Evolutionary conservation across 306 rosid genomes (phyloP), one percentile per base, ranked within the genome.

Genomic region (Glycine soja): DNA sequence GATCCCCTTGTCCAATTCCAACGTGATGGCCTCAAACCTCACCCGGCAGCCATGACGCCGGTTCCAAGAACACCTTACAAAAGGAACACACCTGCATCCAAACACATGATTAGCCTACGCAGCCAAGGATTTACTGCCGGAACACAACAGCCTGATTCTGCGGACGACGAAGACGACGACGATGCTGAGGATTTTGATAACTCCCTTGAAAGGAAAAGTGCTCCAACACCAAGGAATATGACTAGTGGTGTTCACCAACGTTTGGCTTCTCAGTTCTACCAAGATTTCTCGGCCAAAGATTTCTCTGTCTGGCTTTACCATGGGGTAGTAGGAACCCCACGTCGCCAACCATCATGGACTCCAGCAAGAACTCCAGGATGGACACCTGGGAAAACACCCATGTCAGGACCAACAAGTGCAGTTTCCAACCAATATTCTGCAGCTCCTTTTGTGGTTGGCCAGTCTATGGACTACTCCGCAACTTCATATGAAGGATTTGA

Each of bases 201-300:
- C 84, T 94, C 98, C 15, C 88, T 95, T n/a, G 94, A 82, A 67
- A 89, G 98, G 71, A 91, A 78, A 80, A 61, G 84, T 62, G 77
- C 74, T 70, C 87, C 71, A 1, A 88, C 94, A n/a, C 87, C 94
- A 47, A 84, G 91, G 85, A 73, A 53, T 36, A 10, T 47, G 63
- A 42, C 70, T 30, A 90, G 91, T 65, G 88, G 95, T 57, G 88
- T 87, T 67, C 81, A 86, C 50, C 93, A 93, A 51, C 92, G 89
- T 57, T 82, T 95, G 76, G 98, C 97, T 78, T 91, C 97, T 50
- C 90, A 95, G 1, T 95, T 95, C 86, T 95, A 95, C 87, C 78
- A 88, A 82, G 97, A 94, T 53, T 92, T 94, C 82, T 85, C 98
- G 9, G 84, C 80, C 59, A 94, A 88, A 82, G 97, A 95, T 74